A percentile compares a stretch with the other conserved stretches of the same genome.
These are phyloP conservation scores for Boletus rubroflammeus DNA, from an alignment of 768 basidiomycete species.

Conservation along the genomic window DNA sequence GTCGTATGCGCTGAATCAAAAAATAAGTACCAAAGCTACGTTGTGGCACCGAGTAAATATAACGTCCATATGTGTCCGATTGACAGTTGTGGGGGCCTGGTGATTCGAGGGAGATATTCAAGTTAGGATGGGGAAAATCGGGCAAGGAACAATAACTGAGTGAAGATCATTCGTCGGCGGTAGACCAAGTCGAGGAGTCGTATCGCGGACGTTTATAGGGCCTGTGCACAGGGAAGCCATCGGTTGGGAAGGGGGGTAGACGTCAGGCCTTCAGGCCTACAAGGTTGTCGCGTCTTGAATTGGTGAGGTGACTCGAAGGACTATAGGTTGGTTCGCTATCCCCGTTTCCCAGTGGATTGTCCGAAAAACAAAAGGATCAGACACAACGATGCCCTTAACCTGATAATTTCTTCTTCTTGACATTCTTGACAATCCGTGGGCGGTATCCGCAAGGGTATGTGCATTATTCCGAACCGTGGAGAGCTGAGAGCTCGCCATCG, in stretches of 20 bases:
- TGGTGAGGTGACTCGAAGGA: background rate
- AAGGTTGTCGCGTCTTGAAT: background rate
- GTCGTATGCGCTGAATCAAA: background rate
- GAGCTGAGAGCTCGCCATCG: background rate
- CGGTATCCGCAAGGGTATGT: background rate
- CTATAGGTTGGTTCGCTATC: background rate
- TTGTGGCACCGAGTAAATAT: background rate
- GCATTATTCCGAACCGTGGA: background rate
- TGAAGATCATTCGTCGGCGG: background rate
- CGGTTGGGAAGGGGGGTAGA: background rate
- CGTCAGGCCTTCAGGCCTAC: background rate
- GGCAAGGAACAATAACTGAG: background rate
- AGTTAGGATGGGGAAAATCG: background rate
- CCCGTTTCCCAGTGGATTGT: background rate
- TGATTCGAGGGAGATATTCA: background rate
- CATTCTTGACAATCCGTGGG: conserved; percentile 1
- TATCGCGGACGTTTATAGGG: background rate
- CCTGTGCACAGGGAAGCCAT: background rate
- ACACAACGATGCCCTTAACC: background rate
- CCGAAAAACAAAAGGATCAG: background rate
- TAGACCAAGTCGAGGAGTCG: background rate
- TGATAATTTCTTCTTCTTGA: background rate
- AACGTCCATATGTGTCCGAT: background rate
- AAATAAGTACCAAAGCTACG: background rate
- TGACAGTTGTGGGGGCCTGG: background rate